These are phyloP conservation scores for Chlamydomonas sp. DNA, from an alignment of 139 green algal genomes.

Conservation along the genomic window DNA sequence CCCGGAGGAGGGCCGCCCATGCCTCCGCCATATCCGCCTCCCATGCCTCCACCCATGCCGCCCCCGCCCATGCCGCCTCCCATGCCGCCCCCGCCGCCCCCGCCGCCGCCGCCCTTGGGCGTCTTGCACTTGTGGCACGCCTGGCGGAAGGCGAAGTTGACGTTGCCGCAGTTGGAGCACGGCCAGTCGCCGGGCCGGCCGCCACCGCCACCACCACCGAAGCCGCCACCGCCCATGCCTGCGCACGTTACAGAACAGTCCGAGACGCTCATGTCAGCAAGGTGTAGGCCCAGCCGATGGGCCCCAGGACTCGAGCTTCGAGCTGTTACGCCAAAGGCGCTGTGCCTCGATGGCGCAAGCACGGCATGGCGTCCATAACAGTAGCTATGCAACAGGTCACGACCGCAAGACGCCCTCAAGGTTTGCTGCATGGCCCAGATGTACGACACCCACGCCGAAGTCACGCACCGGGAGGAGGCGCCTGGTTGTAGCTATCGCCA, in stretches of 20 bases:
- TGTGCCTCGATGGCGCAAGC: too few relatives aligned
- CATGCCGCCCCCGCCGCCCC: slow-evolving; percentile 12
- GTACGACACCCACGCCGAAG: too few relatives aligned
- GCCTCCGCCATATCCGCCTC: slow-evolving; percentile 22
- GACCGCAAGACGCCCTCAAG: too few relatives aligned
- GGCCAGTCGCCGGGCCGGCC: slow-evolving; percentile 72
- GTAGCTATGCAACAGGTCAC: too few relatives aligned
- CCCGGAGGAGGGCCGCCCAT: neutral
- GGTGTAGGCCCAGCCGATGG: neutral
- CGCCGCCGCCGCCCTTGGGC: slow-evolving; percentile 48
- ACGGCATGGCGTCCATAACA: too few relatives aligned
- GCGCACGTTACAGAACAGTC: neutral
- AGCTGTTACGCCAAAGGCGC: too few relatives aligned
- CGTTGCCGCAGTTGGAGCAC: slow-evolving; percentile 79
- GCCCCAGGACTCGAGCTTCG: too few relatives aligned
- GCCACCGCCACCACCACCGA: slow-evolving; percentile 50
- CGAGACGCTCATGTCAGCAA: slow-evolving; percentile 5
- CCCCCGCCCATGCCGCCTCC: neutral
- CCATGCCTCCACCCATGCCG: slow-evolving; percentile 17
- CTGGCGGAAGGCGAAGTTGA: slow-evolving; percentile 73
- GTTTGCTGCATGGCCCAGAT: too few relatives aligned
- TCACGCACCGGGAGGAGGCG: slow-evolving; percentile 9
- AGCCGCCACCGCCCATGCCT: slow-evolving; percentile 37
- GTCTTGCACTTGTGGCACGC: slow-evolving; percentile 79
- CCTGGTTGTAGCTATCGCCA: slow-evolving; percentile 8